phyloP scores from a whole-genome alignment of 139 green algal species.

The Ettlia oleoabundans region DNA sequence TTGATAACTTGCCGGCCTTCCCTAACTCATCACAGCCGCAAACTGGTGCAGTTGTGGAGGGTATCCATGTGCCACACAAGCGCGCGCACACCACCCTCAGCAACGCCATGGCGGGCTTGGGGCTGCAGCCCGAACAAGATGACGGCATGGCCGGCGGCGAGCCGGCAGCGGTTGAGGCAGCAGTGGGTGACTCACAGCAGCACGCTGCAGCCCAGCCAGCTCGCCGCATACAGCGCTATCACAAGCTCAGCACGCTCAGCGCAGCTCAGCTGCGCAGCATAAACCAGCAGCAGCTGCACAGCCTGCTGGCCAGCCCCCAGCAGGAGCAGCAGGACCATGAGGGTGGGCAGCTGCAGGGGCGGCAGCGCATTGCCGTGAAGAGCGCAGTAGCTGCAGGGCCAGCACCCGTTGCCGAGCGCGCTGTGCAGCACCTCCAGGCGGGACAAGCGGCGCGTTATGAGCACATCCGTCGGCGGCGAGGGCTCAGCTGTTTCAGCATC shows the following conservation, averaged over 20 bases:
- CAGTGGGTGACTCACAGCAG: too few species aligned
- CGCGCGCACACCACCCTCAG: slow-evolving; percentile 8
- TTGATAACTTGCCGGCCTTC: too few species aligned
- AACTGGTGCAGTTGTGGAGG: slow-evolving; percentile 35
- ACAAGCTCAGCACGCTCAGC: slow-evolving; percentile 37
- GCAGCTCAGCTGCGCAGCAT: slow-evolving; percentile 31
- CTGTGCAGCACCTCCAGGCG: background rate
- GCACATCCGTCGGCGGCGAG: slow-evolving; percentile 14
- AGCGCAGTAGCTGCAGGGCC: too few species aligned
- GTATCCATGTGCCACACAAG: slow-evolving; percentile 12
- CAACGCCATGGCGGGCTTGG: slow-evolving; percentile 3
- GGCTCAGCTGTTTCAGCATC: slow-evolving; percentile 12
- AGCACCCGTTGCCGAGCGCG: background rate
- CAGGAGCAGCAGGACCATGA: background rate
- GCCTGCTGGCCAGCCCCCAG: background rate
- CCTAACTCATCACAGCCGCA: too few species aligned
- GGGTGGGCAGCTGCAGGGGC: too few species aligned
- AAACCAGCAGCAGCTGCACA: slow-evolving; percentile 14
- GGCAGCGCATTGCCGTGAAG: background rate
- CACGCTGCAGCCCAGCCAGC: background rate
- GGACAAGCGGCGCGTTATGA: slow-evolving; percentile 15
- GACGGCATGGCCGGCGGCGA: background rate
- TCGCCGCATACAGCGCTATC: slow-evolving; percentile 16
- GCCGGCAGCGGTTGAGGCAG: background rate
- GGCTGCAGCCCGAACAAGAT: background rate